Evolutionary conservation across 257 asterid genomes (phyloP), one percentile per base, ranked within the genome.

Genomic region (Rauvolfia tetraphylla): DNA sequence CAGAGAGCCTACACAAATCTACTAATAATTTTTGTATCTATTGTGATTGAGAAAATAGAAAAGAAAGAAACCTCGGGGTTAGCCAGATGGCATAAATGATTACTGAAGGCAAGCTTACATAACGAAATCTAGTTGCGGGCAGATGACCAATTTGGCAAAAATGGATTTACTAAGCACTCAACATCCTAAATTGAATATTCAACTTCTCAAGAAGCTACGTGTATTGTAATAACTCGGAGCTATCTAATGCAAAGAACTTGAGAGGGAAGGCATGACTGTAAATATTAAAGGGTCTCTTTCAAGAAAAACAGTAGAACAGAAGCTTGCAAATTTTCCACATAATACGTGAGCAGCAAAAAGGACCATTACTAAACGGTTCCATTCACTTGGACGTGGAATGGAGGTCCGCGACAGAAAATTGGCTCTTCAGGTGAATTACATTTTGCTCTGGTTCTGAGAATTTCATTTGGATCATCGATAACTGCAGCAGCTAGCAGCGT

Each of bases 401-500:
- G 99, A 18, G 99, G 97, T 38, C 98, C 99, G 27, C 99, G 96
- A 73, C 99, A 95, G 80, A 92, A 87, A 80, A 95, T 95, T 49
- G 99, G 96, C 84, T 91, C 97, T 8, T 92, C 93, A 1, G 84
- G 73, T 57, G 96, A 80, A 72, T 53, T 84, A 58, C 89, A 85
- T 78, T 95, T 89, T 42, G 98, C 99, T 73, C 99, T 83, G 54
- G 98, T 95, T 79, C 96, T 83, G 80, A 95, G 96, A 79, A 95
- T 93, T 82, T 95, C 97, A 82, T 88, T 92, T 73, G 99, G 95
- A 79, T 89, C 97, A 59, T 88, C 88, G 36, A 95, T 95, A 81
- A 90, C 92, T 74, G 99, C 99, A 79, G 96, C 99, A 72, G 98
- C 98, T 82, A 85, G 79, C 84, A 95, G 74, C 39, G 99, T 88